Evolutionary conservation across 129 eudicot genomes (phyloP).

Genomic region (Arctium lappa): DNA sequence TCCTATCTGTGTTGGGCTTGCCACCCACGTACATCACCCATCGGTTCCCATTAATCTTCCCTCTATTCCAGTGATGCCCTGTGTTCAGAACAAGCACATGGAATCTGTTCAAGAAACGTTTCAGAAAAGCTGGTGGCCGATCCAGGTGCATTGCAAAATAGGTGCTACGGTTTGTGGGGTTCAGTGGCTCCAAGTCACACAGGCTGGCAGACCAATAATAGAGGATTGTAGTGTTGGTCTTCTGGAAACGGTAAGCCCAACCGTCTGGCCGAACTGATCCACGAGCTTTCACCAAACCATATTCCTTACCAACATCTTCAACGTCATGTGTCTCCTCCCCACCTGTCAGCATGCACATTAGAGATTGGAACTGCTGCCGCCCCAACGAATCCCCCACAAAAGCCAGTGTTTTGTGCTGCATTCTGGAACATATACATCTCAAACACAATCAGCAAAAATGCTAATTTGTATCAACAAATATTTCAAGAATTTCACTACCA

Average conservation of each 20-base stretch:
- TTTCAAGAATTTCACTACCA: not conserved
- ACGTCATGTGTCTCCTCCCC: slow-evolving; percentile 73
- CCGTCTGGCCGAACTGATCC: slow-evolving; percentile 76
- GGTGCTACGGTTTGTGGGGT: slow-evolving; percentile 34
- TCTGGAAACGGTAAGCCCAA: slow-evolving; percentile 78
- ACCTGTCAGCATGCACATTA: slow-evolving; percentile 87
- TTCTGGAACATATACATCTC: slow-evolving; percentile 37
- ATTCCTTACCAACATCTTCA: slow-evolving; percentile 65
- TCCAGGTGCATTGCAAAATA: slow-evolving; percentile 80
- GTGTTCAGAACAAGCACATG: slow-evolving; percentile 78
- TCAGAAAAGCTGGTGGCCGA: slow-evolving; percentile 74
- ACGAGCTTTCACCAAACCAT: slow-evolving; percentile 64
- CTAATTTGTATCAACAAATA: not conserved
- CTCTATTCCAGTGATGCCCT: slow-evolving; percentile 97
- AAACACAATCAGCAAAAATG: slow-evolving; percentile 15
- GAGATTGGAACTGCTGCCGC: slow-evolving; percentile 88
- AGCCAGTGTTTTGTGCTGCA: slow-evolving; percentile 86
- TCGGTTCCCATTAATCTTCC: slow-evolving; percentile 68
- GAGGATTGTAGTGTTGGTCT: slow-evolving; percentile 79
- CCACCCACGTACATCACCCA: slow-evolving; percentile 88
- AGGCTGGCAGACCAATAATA: slow-evolving; percentile 94
- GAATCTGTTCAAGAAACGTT: slow-evolving; percentile 45
- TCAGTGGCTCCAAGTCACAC: slow-evolving; percentile 61
- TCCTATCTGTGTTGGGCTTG: slow-evolving; percentile 56
- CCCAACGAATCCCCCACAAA: slow-evolving; percentile 91